phyloP scores from a whole-genome alignment of 2,329 filamentous ascomycete genomes.

The Fusarium incarnatum region DNA sequence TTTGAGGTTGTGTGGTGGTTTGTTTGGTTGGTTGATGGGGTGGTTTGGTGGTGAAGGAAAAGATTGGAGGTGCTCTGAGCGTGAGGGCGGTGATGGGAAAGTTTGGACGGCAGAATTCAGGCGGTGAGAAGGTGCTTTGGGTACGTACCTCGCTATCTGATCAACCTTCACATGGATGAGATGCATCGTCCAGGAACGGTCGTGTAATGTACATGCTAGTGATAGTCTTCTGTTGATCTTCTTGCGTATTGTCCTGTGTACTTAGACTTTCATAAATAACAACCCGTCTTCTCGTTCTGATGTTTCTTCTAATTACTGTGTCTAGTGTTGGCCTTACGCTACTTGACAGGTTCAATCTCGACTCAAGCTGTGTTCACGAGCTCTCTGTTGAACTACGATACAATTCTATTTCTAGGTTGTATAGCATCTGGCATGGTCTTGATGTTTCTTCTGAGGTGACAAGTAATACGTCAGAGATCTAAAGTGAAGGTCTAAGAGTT shows the following conservation, averaged over 20 bases:
- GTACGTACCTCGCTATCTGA: constrained; percentile 9
- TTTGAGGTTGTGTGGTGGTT: constrained; percentile 14
- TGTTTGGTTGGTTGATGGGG: not conserved
- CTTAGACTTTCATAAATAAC: no score
- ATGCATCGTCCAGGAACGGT: not conserved
- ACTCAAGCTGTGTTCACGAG: not conserved
- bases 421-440: accelerated
- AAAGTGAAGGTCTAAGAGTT: not conserved
- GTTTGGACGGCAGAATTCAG: constrained; percentile 46
- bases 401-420: not conserved
- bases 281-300: not conserved
- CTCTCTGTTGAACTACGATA: not conserved
- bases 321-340: not conserved
- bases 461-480: not conserved
- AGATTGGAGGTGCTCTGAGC: constrained; percentile 38
- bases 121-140: constrained; percentile 33
- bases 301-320: not conserved
- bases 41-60: constrained; percentile 28
- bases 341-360: not conserved
- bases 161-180: not conserved
- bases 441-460: not conserved
- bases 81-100: constrained; percentile 41
- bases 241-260: not conserved
- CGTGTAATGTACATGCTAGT: not conserved
- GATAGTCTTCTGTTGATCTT: not conserved